Evolutionary conservation across 2,329 filamentous ascomycete species (phyloP).

Genomic region (Epichloe glyceriae): DNA sequence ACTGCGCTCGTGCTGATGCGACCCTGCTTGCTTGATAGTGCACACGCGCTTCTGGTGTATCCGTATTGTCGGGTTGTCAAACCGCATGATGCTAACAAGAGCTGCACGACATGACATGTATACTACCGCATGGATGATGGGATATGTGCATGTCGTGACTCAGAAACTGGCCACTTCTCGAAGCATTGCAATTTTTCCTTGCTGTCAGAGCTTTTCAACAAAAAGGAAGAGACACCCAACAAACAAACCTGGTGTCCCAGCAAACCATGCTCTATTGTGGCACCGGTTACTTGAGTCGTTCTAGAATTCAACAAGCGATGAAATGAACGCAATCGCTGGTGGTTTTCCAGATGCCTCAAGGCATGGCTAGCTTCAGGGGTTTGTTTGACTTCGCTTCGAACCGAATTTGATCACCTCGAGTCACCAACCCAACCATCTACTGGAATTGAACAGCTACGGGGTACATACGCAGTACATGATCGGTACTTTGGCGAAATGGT

Average conservation of each 20-base stretch:
- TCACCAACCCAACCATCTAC: not conserved
- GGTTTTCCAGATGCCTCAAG: not conserved
- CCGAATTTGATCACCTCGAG: not conserved
- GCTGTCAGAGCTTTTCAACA: not conserved
- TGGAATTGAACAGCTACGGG: not conserved
- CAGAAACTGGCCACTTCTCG: not conserved
- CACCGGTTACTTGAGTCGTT: not conserved
- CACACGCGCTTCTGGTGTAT: conserved; percentile 4
- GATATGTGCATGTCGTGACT: not conserved
- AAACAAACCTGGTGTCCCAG: too few species aligned
- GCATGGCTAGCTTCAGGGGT: not conserved
- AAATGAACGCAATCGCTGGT: not conserved
- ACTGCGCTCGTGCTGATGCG: not conserved
- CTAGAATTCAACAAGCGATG: too few species aligned
- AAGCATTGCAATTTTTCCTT: not conserved
- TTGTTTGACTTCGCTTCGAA: not conserved
- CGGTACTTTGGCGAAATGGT: conserved; percentile 7
- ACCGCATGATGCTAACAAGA: not conserved
- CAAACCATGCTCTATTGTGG: not conserved
- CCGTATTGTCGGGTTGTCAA: conserved; percentile 7
- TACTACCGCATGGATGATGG: conserved; percentile 8
- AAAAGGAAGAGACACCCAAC: not conserved
- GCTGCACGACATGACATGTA: conserved; percentile 13
- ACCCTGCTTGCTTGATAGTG: conserved; percentile 2
- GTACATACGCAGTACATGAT: not conserved